These are phyloP conservation scores for Metschnikowia bowlesiae DNA, from an alignment of 805 yeast genomes.

Conservation along the genomic window DNA sequence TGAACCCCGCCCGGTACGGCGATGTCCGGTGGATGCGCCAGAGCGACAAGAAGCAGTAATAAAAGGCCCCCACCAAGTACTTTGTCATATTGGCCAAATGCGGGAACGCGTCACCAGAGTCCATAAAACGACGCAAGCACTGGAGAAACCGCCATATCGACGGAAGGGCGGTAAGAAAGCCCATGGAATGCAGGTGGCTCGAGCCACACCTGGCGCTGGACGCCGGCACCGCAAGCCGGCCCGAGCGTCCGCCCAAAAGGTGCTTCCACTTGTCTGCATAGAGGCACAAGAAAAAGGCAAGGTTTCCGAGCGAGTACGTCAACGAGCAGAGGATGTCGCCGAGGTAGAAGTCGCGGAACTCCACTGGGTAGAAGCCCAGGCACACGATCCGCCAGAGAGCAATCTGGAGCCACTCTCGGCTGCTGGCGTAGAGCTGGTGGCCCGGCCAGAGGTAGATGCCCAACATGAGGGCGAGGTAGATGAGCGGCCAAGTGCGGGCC, in stretches of 20 bases:
- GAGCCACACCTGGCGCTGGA: conserved; percentile 62
- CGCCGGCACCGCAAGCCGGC: conserved; percentile 1
- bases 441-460: conserved; percentile 58
- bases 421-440: conserved; percentile 48
- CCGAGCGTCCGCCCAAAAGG: conserved; percentile 33
- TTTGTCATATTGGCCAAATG: conserved; percentile 87
- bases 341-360: conserved; percentile 86
- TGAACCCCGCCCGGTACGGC: conserved; percentile 53
- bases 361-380: conserved; percentile 91
- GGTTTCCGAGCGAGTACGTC: conserved; percentile 81
- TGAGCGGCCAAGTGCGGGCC: conserved; percentile 76
- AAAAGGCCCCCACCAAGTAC: conserved; percentile 61
- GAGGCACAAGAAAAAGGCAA: conserved; percentile 80
- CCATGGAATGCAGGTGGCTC: conserved; percentile 67
- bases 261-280: conserved; percentile 71
- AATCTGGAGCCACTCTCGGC: conserved; percentile 74
- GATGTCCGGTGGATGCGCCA: conserved; percentile 58
- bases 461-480: conserved; percentile 55
- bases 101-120: conserved; percentile 94
- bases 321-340: conserved; percentile 90
- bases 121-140: conserved; percentile 85
- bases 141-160: conserved; percentile 88
- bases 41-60: conserved; percentile 68
- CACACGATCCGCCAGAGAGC: conserved; percentile 68
- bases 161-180: conserved; percentile 80